A percentile compares a stretch with the other conserved stretches of the same genome.
Conservation (phyloP, 2,329 filamentous ascomycete species). For the Xylaria sp. region DNA sequence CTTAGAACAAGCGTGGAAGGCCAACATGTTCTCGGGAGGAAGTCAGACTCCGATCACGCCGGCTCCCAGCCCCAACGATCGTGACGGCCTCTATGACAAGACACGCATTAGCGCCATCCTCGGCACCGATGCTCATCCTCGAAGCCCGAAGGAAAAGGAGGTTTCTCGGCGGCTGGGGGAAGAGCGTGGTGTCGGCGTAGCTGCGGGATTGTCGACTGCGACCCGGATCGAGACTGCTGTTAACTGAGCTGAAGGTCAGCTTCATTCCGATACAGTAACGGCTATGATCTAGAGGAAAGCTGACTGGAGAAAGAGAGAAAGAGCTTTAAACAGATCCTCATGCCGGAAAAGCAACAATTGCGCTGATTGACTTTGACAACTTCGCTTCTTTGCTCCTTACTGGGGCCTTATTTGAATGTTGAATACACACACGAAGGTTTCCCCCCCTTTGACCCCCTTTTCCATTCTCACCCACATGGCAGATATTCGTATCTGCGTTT, state of each 20-base stretch:
- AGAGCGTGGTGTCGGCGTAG: conserved; percentile 53
- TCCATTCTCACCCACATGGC: conserved; percentile 13
- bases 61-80: conserved; percentile 63
- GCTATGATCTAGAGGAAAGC: background rate
- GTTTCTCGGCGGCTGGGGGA: conserved; percentile 67
- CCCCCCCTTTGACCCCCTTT: conserved; percentile 23
- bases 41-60: conserved; percentile 63
- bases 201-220: conserved; percentile 49
- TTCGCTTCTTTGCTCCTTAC: conserved; percentile 27
- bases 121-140: conserved; percentile 68
- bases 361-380: conserved; percentile 12
- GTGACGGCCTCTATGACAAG: conserved; percentile 61
- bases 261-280: background rate
- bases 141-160: conserved; percentile 68
- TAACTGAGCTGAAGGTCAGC: background rate
- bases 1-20: conserved; percentile 77
- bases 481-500: conserved; percentile 13
- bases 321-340: background rate
- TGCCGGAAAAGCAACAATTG: conserved; percentile 9
- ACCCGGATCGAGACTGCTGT: conserved; percentile 1
- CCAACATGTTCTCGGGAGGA: conserved; percentile 56
- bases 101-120: conserved; percentile 73
- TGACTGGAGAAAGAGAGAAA: background rate
- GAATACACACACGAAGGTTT: conserved; percentile 17
- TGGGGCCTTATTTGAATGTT: conserved; percentile 9